Conservation (phyloP, 116 monocot genomes). For the Trichopus zeylanicus region DNA sequence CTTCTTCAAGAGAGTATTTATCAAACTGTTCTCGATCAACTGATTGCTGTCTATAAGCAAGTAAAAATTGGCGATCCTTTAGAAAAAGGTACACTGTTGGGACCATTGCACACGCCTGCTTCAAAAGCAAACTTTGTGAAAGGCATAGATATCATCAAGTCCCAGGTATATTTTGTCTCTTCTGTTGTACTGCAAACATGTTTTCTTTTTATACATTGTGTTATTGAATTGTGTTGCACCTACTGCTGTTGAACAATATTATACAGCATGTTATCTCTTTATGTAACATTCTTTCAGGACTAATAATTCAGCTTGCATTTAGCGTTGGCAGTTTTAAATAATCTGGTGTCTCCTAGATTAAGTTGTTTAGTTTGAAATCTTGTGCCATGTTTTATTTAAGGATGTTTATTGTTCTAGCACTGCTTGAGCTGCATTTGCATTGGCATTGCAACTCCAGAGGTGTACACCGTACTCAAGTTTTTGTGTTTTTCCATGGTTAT, state of each 20-base stretch:
- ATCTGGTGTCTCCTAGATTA: no score
- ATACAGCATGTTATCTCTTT: neutral
- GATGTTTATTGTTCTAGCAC: no score
- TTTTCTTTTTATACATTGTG: neutral
- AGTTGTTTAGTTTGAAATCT: no score
- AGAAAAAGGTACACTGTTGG: slow-evolving; percentile 75
- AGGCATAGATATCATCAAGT: slow-evolving; percentile 76
- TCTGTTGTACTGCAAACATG: neutral
- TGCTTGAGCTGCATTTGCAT: no score
- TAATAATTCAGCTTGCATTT: neutral
- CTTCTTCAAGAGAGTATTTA: slow-evolving; percentile 92
- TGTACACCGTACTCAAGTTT: no score
- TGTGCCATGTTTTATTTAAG: no score
- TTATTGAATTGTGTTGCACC: neutral
- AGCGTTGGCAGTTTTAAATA: no score
- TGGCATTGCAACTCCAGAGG: no score
- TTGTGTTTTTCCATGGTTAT: no score
- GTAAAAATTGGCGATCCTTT: slow-evolving; percentile 89
- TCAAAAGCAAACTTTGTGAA: slow-evolving; percentile 67
- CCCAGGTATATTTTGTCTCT: slow-evolving; percentile 47
- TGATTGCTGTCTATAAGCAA: slow-evolving; percentile 79
- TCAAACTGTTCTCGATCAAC: slow-evolving; percentile 66
- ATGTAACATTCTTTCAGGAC: neutral
- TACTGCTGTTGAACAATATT: neutral
- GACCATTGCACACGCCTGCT: slow-evolving; percentile 77